phyloP scores from a whole-genome alignment of 192 early-diverging fungal species.

The Linnemannia exigua region DNA sequence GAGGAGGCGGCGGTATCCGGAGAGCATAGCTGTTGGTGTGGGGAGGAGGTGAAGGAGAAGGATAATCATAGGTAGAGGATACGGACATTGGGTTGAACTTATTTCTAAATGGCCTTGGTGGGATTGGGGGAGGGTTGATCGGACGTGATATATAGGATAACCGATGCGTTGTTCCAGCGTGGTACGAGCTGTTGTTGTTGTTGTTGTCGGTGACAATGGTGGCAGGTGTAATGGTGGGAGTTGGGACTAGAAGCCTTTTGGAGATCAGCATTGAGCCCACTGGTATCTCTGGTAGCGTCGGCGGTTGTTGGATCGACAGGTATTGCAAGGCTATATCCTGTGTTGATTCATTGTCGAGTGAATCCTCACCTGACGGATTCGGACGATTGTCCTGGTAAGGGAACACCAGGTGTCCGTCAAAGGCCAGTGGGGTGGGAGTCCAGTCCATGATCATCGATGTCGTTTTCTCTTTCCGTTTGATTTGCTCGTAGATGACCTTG shows the following conservation, averaged over 20 bases:
- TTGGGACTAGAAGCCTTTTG: background rate
- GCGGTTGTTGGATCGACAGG: background rate
- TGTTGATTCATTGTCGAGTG: background rate
- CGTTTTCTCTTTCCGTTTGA: background rate
- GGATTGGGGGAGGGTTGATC: conserved; percentile 14
- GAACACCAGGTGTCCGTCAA: conserved; percentile 9
- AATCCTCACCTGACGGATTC: background rate
- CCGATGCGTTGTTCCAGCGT: conserved; percentile 6
- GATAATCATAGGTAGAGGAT: conserved; percentile 3
- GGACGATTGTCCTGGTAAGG: conserved; percentile 11
- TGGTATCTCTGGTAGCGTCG: conserved; percentile 10
- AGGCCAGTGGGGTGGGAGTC: conserved; percentile 8
- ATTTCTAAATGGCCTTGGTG: conserved; percentile 12
- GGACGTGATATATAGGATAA: conserved; percentile 8
- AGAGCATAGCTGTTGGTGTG: conserved; percentile 2
- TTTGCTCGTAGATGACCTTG: conserved; percentile 14
- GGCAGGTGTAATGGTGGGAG: background rate
- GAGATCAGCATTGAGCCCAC: conserved; percentile 5
- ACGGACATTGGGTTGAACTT: conserved; percentile 1
- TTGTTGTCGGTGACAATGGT: conserved; percentile 1
- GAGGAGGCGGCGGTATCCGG: conserved; percentile 5
- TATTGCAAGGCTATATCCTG: conserved; percentile 12
- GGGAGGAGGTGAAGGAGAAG: background rate
- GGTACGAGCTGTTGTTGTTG: conserved; percentile 2
- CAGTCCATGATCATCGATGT: conserved; percentile 6